Conservation (phyloP, 176 grass and related monocot genomes). For the Leersia perrieri region DNA sequence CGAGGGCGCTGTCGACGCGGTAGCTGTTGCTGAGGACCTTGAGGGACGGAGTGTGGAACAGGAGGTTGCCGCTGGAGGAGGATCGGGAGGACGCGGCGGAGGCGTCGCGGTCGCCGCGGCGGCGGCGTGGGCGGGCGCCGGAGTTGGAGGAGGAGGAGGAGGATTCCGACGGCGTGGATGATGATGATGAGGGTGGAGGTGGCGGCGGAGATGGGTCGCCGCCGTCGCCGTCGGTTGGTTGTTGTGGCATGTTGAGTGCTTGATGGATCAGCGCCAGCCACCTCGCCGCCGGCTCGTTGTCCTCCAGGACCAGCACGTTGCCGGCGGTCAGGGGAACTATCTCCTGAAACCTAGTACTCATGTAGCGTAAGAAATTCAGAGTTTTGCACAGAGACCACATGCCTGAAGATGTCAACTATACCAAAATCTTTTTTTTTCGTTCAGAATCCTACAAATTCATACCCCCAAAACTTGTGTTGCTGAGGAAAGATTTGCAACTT, state of each 20-base stretch:
- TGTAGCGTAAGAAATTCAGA: neutral
- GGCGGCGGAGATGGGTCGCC: constrained; percentile 25
- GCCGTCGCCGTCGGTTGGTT: constrained; percentile 28
- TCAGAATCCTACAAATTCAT: neutral
- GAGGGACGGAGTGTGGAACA: constrained; percentile 82
- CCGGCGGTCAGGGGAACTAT: constrained; percentile 90
- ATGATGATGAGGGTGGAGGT: neutral
- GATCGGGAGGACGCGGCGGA: too few species aligned
- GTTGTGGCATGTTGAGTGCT: constrained; percentile 65
- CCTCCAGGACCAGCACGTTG: constrained; percentile 89
- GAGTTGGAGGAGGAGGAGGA: neutral
- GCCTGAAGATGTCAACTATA: neutral
- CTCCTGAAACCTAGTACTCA: constrained; percentile 87
- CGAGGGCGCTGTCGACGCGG: constrained; percentile 70
- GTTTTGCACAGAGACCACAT: neutral
- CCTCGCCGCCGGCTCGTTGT: constrained; percentile 89
- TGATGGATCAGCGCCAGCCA: constrained; percentile 87
- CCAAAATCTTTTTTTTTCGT: neutral
- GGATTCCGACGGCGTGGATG: neutral
- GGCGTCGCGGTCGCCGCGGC: constrained; percentile 33
- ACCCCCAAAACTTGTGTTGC: neutral
- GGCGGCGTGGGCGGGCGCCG: constrained; percentile 6
- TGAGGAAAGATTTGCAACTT: neutral
- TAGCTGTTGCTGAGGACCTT: constrained; percentile 85
- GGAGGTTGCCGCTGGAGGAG: constrained; percentile 31